A percentile compares a stretch with the other conserved stretches of the same genome.
phyloP scores from a whole-genome alignment of 495 filamentous ascomycete genomes.

The Penicillium manginii region DNA sequence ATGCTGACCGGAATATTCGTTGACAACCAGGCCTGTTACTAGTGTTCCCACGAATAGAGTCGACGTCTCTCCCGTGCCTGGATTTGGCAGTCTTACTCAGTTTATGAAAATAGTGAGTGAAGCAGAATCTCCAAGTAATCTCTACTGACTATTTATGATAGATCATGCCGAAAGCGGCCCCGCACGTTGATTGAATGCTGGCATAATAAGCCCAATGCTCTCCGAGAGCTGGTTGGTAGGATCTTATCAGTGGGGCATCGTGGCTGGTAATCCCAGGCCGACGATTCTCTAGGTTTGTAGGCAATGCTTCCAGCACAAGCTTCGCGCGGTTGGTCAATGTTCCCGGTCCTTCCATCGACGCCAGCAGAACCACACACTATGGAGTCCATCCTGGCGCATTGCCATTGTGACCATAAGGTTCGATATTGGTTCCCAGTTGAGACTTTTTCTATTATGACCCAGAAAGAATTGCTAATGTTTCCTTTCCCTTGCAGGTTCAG shows the following conservation, averaged over 20 bases:
- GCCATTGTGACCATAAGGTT: not conserved
- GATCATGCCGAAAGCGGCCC: not conserved
- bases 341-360: not conserved
- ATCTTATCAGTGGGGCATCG: no score
- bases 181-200: not conserved
- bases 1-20: no score
- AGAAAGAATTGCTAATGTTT: not conserved
- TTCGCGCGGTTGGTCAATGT: no score
- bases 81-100: not conserved
- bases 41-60: not conserved
- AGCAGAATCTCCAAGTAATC: not conserved
- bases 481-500: no score
- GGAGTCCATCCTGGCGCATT: not conserved
- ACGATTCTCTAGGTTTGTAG: no score
- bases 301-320: no score
- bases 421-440: not conserved
- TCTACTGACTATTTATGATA: not conserved
- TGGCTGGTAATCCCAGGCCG: no score
- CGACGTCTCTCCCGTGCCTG: not conserved
- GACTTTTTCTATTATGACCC: not conserved
- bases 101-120: not conserved
- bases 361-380: not conserved
- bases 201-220: not conserved
- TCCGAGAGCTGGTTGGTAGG: not conserved
- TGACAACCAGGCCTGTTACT: no score